phyloP scores from a whole-genome alignment of 805 yeast genomes.

The Schizosaccharomyces pombe region ASM294v3 CU329670.1:886501-887000 shows the following conservation, averaged over 20 bases:
- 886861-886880: constrained; percentile 12
- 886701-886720: constrained; percentile 27
- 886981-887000: constrained; percentile 60
- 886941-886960: constrained; percentile 17
- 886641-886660: constrained; percentile 13
- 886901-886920: constrained; percentile 61
- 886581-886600: constrained; percentile 48
- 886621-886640: constrained; percentile 69
- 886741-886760: constrained; percentile 38
- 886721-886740: constrained; percentile 67
- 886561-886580: constrained; percentile 55
- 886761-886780: constrained; percentile 17
- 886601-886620: constrained; percentile 50
- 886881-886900: constrained; percentile 71
- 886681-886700: constrained; percentile 17
- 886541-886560: constrained; percentile 40
- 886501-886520: constrained; percentile 59
- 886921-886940: constrained; percentile 40
- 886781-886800: constrained; percentile 21
- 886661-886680: constrained; percentile 83
- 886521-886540: constrained; percentile 49
- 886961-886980: constrained; percentile 49
- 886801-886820: constrained; percentile 71
- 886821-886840: constrained; percentile 33
- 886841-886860: constrained; percentile 15